phyloP scores from a whole-genome alignment of 352 stramenopile species.

The Paralagenidium karlingii region DNA sequence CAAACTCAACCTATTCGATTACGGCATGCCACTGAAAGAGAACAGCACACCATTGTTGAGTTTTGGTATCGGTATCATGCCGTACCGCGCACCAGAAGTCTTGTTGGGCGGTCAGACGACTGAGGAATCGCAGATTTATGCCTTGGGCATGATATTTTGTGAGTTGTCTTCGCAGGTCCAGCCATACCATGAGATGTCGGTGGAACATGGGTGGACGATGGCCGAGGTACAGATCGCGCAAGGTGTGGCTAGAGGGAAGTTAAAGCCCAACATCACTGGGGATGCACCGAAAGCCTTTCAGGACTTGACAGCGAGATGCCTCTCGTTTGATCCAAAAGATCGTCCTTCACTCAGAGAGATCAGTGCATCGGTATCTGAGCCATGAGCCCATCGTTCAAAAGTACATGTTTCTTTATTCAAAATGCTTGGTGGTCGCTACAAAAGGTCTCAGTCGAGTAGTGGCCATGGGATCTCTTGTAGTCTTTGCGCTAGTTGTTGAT shows the following conservation, averaged over 20 bases:
- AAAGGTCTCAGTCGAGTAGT: background rate
- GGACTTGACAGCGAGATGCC: constrained; percentile 20
- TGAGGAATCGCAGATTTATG: constrained; percentile 43
- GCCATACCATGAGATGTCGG: too few species aligned
- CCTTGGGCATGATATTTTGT: constrained; percentile 59
- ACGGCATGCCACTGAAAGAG: constrained; percentile 3
- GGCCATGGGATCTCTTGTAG: constrained; percentile 49
- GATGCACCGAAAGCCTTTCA: constrained; percentile 29
- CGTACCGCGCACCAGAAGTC: constrained; percentile 36
- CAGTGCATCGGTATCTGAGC: too few species aligned
- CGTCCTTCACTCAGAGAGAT: too few species aligned
- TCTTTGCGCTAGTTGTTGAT: constrained; percentile 47
- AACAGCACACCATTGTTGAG: constrained; percentile 14
- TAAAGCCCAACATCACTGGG: constrained; percentile 23
- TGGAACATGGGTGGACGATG: too few species aligned
- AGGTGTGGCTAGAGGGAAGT: constrained; percentile 25
- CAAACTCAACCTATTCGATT: constrained; percentile 64
- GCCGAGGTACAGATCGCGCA: constrained; percentile 42
- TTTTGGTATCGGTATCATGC: constrained; percentile 46
- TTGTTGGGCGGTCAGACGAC: constrained; percentile 29
- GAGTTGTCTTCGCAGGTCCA: constrained; percentile 72
- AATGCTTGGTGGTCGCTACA: background rate
- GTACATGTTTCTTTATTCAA: too few species aligned
- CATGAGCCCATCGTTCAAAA: too few species aligned
- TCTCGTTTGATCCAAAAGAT: constrained; percentile 37